Conservation (phyloP, 306 rosid genomes). For the Trifolium repens region DNA sequence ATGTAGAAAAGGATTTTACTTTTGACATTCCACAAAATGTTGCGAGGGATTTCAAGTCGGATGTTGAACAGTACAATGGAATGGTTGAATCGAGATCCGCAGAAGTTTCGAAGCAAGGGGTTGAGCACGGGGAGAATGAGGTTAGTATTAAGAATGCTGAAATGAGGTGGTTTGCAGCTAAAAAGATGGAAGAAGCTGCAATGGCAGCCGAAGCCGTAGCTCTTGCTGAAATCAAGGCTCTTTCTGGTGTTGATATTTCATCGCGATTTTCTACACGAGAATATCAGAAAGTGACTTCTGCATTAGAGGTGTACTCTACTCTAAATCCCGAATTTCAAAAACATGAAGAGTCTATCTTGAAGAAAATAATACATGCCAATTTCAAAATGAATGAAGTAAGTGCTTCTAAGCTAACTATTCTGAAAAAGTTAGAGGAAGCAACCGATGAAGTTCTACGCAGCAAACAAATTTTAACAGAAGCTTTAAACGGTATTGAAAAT, state of each 20-base stretch:
- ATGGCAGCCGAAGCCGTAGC: slow-evolving; percentile 95
- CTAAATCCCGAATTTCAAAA: slow-evolving; percentile 42
- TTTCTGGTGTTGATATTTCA: slow-evolving; percentile 52
- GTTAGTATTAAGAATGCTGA: slow-evolving; percentile 71
- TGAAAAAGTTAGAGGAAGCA: slow-evolving; percentile 80
- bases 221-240: slow-evolving; percentile 80
- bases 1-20: slow-evolving; percentile 36
- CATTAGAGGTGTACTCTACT: not conserved
- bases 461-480: slow-evolving; percentile 74
- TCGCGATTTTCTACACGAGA: slow-evolving; percentile 56
- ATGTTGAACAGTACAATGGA: slow-evolving; percentile 42
- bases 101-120: slow-evolving; percentile 45
- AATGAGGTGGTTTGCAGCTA: slow-evolving; percentile 91
- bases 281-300: slow-evolving; percentile 50
- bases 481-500: slow-evolving; percentile 73
- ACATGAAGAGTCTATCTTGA: slow-evolving; percentile 57
- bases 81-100: slow-evolving; percentile 45
- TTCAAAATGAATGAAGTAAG: slow-evolving; percentile 61
- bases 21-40: slow-evolving; percentile 40
- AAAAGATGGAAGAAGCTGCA: slow-evolving; percentile 98
- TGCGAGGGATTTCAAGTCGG: slow-evolving; percentile 34
- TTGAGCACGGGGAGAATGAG: slow-evolving; percentile 41
- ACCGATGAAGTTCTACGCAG: slow-evolving; percentile 72
- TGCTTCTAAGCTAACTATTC: slow-evolving; percentile 56
- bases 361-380: slow-evolving; percentile 56